Conservation (phyloP, 495 filamentous ascomycete species). For the Trichoderma reesei region DNA sequence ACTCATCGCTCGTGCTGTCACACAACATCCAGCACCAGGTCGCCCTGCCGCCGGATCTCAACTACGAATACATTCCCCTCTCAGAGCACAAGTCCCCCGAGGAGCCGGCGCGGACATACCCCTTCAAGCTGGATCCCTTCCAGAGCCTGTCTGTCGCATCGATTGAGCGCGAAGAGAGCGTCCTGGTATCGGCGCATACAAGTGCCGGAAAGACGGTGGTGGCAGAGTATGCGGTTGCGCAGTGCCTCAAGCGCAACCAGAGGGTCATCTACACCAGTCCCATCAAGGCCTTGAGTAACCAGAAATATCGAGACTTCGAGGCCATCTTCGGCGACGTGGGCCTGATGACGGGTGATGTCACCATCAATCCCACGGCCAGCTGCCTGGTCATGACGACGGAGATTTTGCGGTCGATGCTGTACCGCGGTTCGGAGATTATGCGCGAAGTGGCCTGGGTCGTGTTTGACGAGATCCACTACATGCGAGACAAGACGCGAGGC, state of each 20-base stretch:
- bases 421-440: constrained; percentile 97
- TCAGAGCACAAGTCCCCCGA: constrained; percentile 80
- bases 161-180: constrained; percentile 90
- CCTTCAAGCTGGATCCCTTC: constrained; percentile 93
- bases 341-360: constrained; percentile 97
- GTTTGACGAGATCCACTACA: constrained; percentile 97
- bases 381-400: constrained; percentile 99
- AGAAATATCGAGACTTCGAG: constrained; percentile 94
- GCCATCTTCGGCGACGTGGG: constrained; percentile 96
- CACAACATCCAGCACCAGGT: constrained; percentile 99
- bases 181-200: constrained; percentile 93
- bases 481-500: constrained; percentile 87
- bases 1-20: constrained; percentile 62
- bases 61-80: constrained; percentile 84
- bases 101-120: constrained; percentile 70
- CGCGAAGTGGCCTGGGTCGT: constrained; percentile 96
- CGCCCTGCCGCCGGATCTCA: constrained; percentile 71
- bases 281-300: constrained; percentile 96
- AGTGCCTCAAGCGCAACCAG: constrained; percentile 93
- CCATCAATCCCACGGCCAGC: constrained; percentile 95
- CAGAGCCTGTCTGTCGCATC: constrained; percentile 86
- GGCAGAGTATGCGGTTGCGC: constrained; percentile 95
- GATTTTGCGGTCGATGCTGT: constrained; percentile 97
- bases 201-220: constrained; percentile 97
- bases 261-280: constrained; percentile 98